phyloP scores from a whole-genome alignment of 192 early-diverging fungal genomes.

The Entrophospora sp. region DNA sequence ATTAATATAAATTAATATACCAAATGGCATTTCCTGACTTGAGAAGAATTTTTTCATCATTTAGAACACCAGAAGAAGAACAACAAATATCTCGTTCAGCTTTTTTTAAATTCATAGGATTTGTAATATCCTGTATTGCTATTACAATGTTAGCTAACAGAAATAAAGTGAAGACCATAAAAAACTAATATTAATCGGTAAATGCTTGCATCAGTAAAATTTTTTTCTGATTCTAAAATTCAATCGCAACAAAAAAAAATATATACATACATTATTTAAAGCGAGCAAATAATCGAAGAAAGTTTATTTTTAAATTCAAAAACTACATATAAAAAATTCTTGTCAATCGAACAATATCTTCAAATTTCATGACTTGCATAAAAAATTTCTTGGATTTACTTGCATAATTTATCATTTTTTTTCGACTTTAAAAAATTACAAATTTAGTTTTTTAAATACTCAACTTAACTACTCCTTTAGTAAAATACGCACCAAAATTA shows the following conservation, averaged over 20 bases:
- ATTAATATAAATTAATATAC: too few species aligned
- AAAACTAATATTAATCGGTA: neutral
- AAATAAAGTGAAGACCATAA: conserved; percentile 13
- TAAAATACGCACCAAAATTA: too few species aligned
- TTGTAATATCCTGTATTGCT: conserved; percentile 46
- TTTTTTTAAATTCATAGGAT: conserved; percentile 54
- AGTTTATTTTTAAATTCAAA: too few species aligned
- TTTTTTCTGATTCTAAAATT: conserved; percentile 87
- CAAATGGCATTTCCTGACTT: conserved; percentile 51
- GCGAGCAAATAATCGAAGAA: too few species aligned
- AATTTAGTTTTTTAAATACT: too few species aligned
- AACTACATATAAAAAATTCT: too few species aligned
- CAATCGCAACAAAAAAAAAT: conserved; percentile 85
- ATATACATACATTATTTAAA: conserved; percentile 45
- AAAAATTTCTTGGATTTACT: too few species aligned
- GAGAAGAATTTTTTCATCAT: conserved; percentile 45
- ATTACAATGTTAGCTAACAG: conserved; percentile 33
- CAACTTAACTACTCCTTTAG: too few species aligned
- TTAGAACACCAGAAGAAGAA: conserved; percentile 51
- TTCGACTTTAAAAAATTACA: too few species aligned
- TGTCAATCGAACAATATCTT: too few species aligned
- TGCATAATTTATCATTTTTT: too few species aligned
- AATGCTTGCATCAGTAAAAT: conserved; percentile 39
- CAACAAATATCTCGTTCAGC: conserved; percentile 45
- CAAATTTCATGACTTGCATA: too few species aligned